phyloP scores from a whole-genome alignment of 2,329 filamentous ascomycete species.

The Beauveria australis region DNA sequence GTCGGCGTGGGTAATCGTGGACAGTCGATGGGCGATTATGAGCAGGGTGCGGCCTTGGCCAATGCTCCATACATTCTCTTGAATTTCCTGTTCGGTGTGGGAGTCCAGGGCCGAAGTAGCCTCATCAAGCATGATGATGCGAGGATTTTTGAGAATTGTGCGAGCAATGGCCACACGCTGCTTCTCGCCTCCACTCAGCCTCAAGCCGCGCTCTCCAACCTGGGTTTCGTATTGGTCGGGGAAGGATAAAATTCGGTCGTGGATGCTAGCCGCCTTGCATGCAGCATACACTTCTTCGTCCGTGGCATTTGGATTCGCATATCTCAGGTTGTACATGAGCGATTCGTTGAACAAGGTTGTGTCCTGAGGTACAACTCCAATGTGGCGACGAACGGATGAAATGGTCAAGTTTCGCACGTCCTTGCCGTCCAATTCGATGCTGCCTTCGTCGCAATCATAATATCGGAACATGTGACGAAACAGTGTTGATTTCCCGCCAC shows the following conservation, averaged over 20 bases:
- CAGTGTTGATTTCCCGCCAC: constrained; percentile 92
- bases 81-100: constrained; percentile 88
- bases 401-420: constrained; percentile 84
- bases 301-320: constrained; percentile 73
- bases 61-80: constrained; percentile 73
- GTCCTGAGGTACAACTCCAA: constrained; percentile 95
- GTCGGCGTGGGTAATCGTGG: constrained; percentile 77
- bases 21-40: constrained; percentile 87
- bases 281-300: constrained; percentile 76
- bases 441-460: constrained; percentile 76
- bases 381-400: constrained; percentile 82
- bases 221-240: constrained; percentile 84
- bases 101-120: constrained; percentile 87
- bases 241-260: constrained; percentile 84
- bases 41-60: constrained; percentile 83
- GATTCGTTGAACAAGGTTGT: constrained; percentile 93
- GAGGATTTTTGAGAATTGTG: constrained; percentile 84
- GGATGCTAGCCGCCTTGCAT: constrained; percentile 80
- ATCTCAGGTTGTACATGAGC: constrained; percentile 89
- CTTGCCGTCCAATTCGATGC: constrained; percentile 74
- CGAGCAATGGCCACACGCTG: constrained; percentile 89
- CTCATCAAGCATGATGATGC: constrained; percentile 88
- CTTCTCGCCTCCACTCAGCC: constrained; percentile 84
- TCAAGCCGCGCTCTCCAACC: constrained; percentile 81
- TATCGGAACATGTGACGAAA: constrained; percentile 95